These are phyloP conservation scores for Cardiospermum halicacabum DNA, from an alignment of 345 rosid genomes.

Conservation along the genomic window DNA sequence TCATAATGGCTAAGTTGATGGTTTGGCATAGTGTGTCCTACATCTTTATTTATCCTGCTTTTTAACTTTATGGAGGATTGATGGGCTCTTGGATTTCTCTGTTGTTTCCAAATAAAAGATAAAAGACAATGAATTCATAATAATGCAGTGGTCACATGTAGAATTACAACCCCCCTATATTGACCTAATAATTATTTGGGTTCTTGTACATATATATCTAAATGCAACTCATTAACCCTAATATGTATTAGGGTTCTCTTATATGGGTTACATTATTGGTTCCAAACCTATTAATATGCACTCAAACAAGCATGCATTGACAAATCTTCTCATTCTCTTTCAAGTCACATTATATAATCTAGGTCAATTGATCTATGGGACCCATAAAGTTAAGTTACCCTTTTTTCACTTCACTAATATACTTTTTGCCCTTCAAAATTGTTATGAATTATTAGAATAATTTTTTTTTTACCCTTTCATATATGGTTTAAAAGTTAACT, in stretches of 20 bases:
- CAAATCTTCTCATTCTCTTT: too few relatives aligned
- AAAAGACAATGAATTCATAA: slow-evolving; percentile 15
- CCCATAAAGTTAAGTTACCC: too few relatives aligned
- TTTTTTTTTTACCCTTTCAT: too few relatives aligned
- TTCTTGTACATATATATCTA: too few relatives aligned
- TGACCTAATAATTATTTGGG: slow-evolving; percentile 10
- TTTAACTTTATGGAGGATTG: slow-evolving; percentile 32
- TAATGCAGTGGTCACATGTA: slow-evolving; percentile 33
- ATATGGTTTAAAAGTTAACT: too few relatives aligned
- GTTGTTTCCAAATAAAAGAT: slow-evolving; percentile 44
- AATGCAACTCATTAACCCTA: not conserved
- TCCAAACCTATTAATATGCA: not conserved
- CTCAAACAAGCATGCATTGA: not conserved
- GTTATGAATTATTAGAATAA: too few relatives aligned
- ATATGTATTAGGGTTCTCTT: too few relatives aligned
- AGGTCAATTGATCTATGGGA: too few relatives aligned
- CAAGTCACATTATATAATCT: too few relatives aligned
- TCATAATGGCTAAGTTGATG: slow-evolving; percentile 58
- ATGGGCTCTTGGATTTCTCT: slow-evolving; percentile 34
- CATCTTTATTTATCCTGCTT: slow-evolving; percentile 42
- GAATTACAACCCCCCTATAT: slow-evolving; percentile 18
- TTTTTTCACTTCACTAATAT: too few relatives aligned
- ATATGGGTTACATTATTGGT: not conserved
- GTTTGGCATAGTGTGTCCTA: slow-evolving; percentile 45
- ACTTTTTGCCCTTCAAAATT: too few relatives aligned